Evolutionary conservation across 108 stramenopile species (phyloP).

Genomic region (Cyclotella sp.): DNA sequence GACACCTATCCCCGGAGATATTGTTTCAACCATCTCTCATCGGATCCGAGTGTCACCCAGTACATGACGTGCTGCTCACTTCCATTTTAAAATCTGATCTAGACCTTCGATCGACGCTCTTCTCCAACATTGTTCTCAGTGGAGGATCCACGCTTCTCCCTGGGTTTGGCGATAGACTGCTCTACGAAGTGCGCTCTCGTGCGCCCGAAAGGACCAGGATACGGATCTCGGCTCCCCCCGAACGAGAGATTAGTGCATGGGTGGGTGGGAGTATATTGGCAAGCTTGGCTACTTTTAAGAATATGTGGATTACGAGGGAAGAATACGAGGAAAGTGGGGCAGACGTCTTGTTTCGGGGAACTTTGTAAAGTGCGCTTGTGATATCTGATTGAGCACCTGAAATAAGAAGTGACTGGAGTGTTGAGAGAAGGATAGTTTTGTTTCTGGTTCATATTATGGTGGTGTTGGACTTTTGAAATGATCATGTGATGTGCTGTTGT

Average conservation of each 20-base stretch:
- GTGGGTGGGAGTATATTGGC: slow-evolving; percentile 97
- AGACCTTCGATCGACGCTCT: slow-evolving; percentile 92
- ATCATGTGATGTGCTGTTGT: too few relatives aligned
- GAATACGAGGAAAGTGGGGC: slow-evolving; percentile 97
- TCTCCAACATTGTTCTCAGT: slow-evolving; percentile 93
- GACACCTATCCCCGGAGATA: slow-evolving; percentile 92
- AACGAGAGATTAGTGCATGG: slow-evolving; percentile 89
- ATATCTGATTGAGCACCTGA: too few relatives aligned
- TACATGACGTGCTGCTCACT: slow-evolving; percentile 83
- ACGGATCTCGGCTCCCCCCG: slow-evolving; percentile 93
- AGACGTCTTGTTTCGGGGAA: neutral
- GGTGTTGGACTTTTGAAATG: too few relatives aligned
- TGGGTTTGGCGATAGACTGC: slow-evolving; percentile 94
- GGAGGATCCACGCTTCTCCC: slow-evolving; percentile 95
- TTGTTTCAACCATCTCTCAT: slow-evolving; percentile 94
- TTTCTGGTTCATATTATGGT: too few relatives aligned
- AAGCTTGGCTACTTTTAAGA: slow-evolving; percentile 97
- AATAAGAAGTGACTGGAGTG: too few relatives aligned
- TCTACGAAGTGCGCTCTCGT: slow-evolving; percentile 90
- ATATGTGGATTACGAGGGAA: slow-evolving; percentile 94
- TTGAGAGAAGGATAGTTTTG: too few relatives aligned
- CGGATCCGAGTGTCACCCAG: slow-evolving; percentile 92
- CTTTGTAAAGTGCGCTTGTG: neutral
- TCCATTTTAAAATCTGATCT: slow-evolving; percentile 92
- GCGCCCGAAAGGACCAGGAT: slow-evolving; percentile 87